Percentiles rank a stretch among this genome's conserved stretches.
phyloP scores from a whole-genome alignment of 83 land plant genomes.

The Thuja plicata region DNA sequence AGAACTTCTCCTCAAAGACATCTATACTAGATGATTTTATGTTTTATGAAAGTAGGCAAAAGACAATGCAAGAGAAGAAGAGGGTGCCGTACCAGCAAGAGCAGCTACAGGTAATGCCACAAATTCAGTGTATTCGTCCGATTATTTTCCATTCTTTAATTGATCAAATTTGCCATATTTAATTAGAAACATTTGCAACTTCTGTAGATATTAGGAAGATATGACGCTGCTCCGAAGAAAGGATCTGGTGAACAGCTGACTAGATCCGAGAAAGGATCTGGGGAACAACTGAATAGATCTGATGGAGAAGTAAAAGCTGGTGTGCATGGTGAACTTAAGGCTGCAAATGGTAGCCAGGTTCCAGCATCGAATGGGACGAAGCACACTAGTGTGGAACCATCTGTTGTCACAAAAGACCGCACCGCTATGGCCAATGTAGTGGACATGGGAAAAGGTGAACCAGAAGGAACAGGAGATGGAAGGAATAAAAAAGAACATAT shows the following conservation, averaged over 20 bases:
- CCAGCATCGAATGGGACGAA: not conserved
- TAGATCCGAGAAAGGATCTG: not conserved
- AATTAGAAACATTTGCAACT: not conserved
- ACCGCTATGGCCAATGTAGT: not conserved
- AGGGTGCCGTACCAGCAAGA: constrained; percentile 23
- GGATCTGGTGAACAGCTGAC: not conserved
- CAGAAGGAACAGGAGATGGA: not conserved
- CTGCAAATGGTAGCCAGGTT: not conserved
- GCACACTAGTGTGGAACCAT: not conserved
- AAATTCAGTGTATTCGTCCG: not conserved
- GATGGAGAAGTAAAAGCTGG: constrained; percentile 1
- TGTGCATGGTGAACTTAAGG: not conserved
- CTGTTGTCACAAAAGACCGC: not conserved
- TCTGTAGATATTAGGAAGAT: not conserved
- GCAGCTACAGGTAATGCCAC: not conserved
- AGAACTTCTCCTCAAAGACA: constrained; percentile 43
- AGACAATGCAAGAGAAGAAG: constrained; percentile 51
- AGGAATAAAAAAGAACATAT: not conserved
- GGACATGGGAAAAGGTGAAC: not conserved
- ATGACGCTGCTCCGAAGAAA: constrained; percentile 5
- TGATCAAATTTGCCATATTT: not conserved
- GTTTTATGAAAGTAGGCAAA: constrained; percentile 44
- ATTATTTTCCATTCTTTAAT: not conserved
- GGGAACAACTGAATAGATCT: not conserved
- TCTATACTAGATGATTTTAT: constrained; percentile 57